phyloP scores from a whole-genome alignment of 495 filamentous ascomycete species.

The Pseudomonodictys pantanalensis region DNA sequence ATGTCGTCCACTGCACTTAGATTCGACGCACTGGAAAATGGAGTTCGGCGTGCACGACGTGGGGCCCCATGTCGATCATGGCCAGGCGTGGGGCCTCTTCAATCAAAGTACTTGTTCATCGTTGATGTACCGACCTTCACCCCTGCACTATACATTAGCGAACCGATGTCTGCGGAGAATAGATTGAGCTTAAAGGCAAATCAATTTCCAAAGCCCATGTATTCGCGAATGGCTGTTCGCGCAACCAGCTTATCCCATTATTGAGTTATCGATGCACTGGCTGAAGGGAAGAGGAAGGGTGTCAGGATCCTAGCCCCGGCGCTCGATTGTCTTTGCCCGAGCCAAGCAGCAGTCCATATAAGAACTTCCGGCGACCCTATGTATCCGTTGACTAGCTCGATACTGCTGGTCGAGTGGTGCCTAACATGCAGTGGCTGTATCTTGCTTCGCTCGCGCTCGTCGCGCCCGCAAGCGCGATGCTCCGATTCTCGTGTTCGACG shows the following conservation, averaged over 20 bases:
- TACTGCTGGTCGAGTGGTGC: not conserved
- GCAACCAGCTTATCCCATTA: not conserved
- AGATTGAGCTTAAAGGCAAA: not conserved
- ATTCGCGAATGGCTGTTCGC: not conserved
- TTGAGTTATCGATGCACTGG: not conserved
- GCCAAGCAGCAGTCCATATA: too few species aligned
- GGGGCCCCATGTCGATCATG: not conserved
- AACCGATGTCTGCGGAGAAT: not conserved
- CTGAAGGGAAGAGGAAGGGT: not conserved
- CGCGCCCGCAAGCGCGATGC: conserved; percentile 14
- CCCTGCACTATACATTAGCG: not conserved
- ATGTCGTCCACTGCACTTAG: conserved; percentile 31
- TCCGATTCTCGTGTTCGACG: conserved; percentile 20
- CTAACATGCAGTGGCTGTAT: conserved; percentile 7
- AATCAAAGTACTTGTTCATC: not conserved
- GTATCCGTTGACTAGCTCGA: too few species aligned
- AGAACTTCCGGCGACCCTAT: too few species aligned
- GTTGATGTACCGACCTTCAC: not conserved
- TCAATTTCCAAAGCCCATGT: not conserved
- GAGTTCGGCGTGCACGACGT: not conserved
- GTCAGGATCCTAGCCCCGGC: not conserved
- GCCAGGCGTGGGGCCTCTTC: conserved; percentile 5
- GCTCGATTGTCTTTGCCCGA: too few species aligned
- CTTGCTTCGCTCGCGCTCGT: conserved; percentile 7
- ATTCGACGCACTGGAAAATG: not conserved